phyloP scores from a whole-genome alignment of 495 filamentous ascomycete genomes.

The Neurospora sp. region DNA sequence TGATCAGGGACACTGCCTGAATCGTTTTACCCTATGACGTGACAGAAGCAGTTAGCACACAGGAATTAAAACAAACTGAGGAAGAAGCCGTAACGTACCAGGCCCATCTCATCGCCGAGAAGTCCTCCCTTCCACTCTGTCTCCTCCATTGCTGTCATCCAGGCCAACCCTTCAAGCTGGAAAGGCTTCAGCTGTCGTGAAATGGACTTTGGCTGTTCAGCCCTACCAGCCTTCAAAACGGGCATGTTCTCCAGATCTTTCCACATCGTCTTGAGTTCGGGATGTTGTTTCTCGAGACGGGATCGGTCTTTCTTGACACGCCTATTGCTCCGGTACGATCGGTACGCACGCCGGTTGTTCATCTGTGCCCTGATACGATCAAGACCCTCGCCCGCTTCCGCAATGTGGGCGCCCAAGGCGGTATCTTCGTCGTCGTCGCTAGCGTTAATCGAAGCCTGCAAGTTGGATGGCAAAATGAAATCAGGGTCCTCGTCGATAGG shows the following conservation, averaged over 20 bases:
- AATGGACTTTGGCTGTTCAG: constrained; percentile 69
- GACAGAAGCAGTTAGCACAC: neutral
- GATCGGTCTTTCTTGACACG: constrained; percentile 14
- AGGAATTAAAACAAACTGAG: neutral
- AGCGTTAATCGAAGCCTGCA: neutral
- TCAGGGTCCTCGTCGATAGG: neutral
- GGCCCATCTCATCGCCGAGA: constrained; percentile 93
- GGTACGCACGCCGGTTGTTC: constrained; percentile 17
- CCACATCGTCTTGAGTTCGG: constrained; percentile 77
- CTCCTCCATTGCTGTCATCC: constrained; percentile 86
- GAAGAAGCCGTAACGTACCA: constrained; percentile 25
- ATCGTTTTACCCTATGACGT: constrained; percentile 70
- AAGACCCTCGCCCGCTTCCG: neutral
- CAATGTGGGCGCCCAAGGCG: constrained; percentile 1
- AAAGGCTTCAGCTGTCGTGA: constrained; percentile 78
- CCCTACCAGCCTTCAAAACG: constrained; percentile 51
- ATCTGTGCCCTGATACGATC: constrained; percentile 6
- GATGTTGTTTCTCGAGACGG: constrained; percentile 63
- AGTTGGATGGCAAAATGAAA: neutral
- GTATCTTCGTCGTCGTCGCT: constrained; percentile 3
- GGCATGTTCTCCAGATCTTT: constrained; percentile 56
- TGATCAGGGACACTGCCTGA: constrained; percentile 90
- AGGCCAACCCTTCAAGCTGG: constrained; percentile 85
- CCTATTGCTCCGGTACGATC: constrained; percentile 11
- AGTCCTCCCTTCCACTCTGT: constrained; percentile 79